Evolutionary conservation across 306 rosid species (phyloP).

Genomic region (Vicia faba): DNA sequence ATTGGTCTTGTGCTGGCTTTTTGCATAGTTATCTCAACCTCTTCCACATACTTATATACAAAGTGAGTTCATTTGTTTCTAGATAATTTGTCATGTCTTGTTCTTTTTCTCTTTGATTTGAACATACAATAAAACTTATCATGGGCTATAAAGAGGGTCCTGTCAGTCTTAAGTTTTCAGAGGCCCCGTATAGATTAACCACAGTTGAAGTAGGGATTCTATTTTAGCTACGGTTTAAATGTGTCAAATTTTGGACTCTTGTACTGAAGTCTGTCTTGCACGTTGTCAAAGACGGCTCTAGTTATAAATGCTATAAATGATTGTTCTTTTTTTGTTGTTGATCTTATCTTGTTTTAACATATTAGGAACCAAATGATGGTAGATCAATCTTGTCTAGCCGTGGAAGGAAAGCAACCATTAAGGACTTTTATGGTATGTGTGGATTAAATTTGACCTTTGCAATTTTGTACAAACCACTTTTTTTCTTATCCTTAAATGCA

Average conservation of each 20-base stretch:
- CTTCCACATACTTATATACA: slow-evolving; percentile 82
- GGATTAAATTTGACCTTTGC: slow-evolving; percentile 33
- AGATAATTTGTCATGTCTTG: slow-evolving; percentile 19
- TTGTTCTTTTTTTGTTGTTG: slow-evolving; percentile 29
- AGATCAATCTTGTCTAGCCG: slow-evolving; percentile 64
- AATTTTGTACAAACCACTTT: background rate
- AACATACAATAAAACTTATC: background rate
- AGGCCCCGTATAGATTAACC: too few species aligned
- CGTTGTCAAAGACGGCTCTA: too few species aligned
- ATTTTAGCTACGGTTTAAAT: too few species aligned
- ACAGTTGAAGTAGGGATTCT: too few species aligned
- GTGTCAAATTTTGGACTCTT: too few species aligned
- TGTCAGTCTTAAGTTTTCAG: too few species aligned
- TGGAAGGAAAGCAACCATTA: slow-evolving; percentile 90
- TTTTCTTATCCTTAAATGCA: background rate
- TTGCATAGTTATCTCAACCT: slow-evolving; percentile 77
- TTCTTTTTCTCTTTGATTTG: background rate
- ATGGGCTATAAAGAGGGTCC: background rate
- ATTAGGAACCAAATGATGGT: slow-evolving; percentile 77
- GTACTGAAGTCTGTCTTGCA: too few species aligned
- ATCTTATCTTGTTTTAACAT: slow-evolving; percentile 13
- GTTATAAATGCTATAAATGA: background rate
- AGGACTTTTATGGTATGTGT: slow-evolving; percentile 81
- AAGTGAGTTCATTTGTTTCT: slow-evolving; percentile 52
- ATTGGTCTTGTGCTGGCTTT: slow-evolving; percentile 80